Percentiles rank a stretch among this genome's conserved stretches.
These are phyloP conservation scores for Malus hybrid DNA, from an alignment of 331 rosid genomes.

Conservation along the genomic window DNA sequence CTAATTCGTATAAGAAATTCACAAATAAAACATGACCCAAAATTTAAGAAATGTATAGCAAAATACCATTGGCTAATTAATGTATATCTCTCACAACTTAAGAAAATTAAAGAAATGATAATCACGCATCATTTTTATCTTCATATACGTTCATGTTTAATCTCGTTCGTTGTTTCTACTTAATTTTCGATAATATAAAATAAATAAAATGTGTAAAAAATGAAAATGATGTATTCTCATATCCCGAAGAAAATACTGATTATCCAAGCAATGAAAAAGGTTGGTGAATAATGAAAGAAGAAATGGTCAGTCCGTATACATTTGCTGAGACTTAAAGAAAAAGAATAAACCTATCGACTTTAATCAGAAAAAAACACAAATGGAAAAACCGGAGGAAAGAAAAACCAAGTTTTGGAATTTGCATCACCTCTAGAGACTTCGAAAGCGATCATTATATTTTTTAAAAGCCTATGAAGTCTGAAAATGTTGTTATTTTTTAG, in stretches of 20 bases:
- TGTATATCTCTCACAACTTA: not conserved
- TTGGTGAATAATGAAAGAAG: not conserved
- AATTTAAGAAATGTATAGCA: not conserved
- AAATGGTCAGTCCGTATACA: not conserved
- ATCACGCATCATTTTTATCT: not conserved
- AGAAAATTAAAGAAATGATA: not conserved
- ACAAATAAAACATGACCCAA: not conserved
- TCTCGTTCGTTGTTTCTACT: too few relatives aligned
- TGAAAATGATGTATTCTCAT: not conserved
- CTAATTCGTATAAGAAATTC: not conserved
- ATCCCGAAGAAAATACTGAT: not conserved
- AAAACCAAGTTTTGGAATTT: conserved; percentile 20
- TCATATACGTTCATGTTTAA: too few relatives aligned
- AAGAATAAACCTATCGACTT: not conserved
- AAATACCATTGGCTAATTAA: not conserved
- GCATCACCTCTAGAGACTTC: not conserved
- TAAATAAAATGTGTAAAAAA: not conserved
- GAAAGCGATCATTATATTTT: conserved; percentile 9
- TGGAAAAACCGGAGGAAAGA: not conserved
- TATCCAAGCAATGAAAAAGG: not conserved
- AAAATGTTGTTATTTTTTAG: not conserved
- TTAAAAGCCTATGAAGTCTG: not conserved
- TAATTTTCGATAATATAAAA: too few relatives aligned
- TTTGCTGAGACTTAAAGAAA: not conserved
- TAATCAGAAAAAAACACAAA: not conserved